phyloP scores from a whole-genome alignment of 2,329 filamentous ascomycete species.

The Monosporascus sp. region DNA sequence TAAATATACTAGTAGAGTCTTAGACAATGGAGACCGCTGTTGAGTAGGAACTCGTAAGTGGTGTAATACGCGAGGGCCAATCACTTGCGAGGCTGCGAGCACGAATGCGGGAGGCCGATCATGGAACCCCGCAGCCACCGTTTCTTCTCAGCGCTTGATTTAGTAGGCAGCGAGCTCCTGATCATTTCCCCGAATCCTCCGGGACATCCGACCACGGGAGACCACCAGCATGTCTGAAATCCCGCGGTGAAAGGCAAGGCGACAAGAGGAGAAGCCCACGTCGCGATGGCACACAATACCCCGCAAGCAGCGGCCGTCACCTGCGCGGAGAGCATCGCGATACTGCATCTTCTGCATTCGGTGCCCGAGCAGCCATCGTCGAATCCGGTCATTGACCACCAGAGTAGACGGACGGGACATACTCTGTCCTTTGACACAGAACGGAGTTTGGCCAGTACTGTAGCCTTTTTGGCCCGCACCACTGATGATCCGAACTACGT shows the following conservation, averaged over 20 bases:
- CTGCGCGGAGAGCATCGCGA: constrained; percentile 23
- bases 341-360: constrained; percentile 21
- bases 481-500: constrained; percentile 25
- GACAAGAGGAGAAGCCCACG: too few species aligned
- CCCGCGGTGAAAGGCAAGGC: too few species aligned
- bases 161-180: background rate
- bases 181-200: too few species aligned
- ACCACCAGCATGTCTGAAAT: too few species aligned
- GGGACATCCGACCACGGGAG: too few species aligned
- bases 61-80: too few species aligned
- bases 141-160: background rate
- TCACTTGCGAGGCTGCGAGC: too few species aligned
- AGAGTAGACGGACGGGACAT: constrained; percentile 10
- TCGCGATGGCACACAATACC: constrained; percentile 2
- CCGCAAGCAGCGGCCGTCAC: constrained; percentile 4
- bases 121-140: too few species aligned
- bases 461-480: constrained; percentile 30
- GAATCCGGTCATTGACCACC: constrained; percentile 6
- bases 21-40: too few species aligned
- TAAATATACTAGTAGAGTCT: too few species aligned
- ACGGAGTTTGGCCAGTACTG: constrained; percentile 19
- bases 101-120: too few species aligned
- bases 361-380: constrained; percentile 14
- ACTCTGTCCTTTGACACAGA: constrained; percentile 28
- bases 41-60: too few species aligned